phyloP scores from a whole-genome alignment of 2,329 filamentous ascomycete genomes.

The Allantophomopsis lycopodina region DNA sequence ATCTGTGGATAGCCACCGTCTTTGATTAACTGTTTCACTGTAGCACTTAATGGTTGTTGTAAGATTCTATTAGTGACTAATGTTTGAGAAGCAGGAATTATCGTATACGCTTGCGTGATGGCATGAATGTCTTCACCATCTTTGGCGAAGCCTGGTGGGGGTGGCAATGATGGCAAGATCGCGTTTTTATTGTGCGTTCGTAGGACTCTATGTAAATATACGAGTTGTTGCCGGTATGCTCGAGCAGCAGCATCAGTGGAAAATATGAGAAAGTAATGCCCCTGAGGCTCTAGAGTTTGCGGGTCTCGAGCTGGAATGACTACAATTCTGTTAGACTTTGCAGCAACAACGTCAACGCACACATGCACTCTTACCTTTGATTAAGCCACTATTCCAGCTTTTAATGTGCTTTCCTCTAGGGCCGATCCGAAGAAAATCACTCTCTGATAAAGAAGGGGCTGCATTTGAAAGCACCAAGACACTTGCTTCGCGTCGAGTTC shows the following conservation, averaged over 20 bases:
- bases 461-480: slow-evolving; percentile 43
- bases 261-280: slow-evolving; percentile 60
- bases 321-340: slow-evolving; percentile 17
- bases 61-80: slow-evolving; percentile 20
- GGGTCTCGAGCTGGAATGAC: slow-evolving; percentile 49
- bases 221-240: slow-evolving; percentile 42
- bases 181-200: slow-evolving; percentile 22
- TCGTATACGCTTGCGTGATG: slow-evolving; percentile 32
- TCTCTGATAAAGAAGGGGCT: slow-evolving; percentile 43
- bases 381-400: slow-evolving; percentile 51
- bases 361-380: slow-evolving; percentile 28
- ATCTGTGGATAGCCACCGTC: slow-evolving; percentile 16
- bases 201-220: slow-evolving; percentile 33
- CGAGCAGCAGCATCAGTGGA: slow-evolving; percentile 40
- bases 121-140: slow-evolving; percentile 30
- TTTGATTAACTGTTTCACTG: slow-evolving; percentile 19
- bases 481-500: slow-evolving; percentile 2
- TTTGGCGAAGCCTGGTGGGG: slow-evolving; percentile 25
- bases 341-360: neutral
- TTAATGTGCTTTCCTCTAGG: slow-evolving; percentile 49
- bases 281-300: slow-evolving; percentile 45
- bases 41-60: slow-evolving; percentile 18
- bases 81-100: slow-evolving; percentile 27
- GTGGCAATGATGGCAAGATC: slow-evolving; percentile 25
- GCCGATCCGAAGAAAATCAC: slow-evolving; percentile 58